Evolutionary conservation across 2,329 filamentous ascomycete species (phyloP).

Genomic region (Talaromyces funiculosus): DNA sequence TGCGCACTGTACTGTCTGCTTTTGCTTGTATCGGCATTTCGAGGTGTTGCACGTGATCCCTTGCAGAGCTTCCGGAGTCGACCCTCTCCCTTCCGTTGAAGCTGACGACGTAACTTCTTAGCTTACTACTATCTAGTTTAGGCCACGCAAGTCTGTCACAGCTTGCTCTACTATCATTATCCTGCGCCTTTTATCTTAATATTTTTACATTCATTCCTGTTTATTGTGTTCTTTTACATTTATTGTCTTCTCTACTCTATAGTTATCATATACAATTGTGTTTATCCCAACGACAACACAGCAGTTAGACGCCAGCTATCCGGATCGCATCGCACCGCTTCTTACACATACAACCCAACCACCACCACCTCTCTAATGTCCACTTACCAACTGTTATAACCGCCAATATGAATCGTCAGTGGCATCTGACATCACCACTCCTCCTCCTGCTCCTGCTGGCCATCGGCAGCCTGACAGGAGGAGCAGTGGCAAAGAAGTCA

Average conservation of each 20-base stretch:
- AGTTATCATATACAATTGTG: background rate
- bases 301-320: background rate
- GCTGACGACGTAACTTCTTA: background rate
- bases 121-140: background rate
- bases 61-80: background rate
- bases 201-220: background rate
- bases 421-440: slow-evolving; percentile 49
- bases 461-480: slow-evolving; percentile 18
- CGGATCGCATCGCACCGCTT: background rate
- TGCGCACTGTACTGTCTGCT: background rate
- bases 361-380: slow-evolving; percentile 13
- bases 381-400: slow-evolving; percentile 27
- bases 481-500: slow-evolving; percentile 41
- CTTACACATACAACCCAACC: background rate
- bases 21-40: background rate
- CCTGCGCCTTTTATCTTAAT: background rate
- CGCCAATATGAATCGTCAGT: slow-evolving; percentile 36
- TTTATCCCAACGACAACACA: background rate
- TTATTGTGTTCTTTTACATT: background rate
- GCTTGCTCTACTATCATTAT: background rate
- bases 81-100: background rate
- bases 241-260: background rate
- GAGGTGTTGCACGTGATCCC: background rate
- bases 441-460: slow-evolving; percentile 50
- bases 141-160: slow-evolving; percentile 1